Base-by-base conservation (phyloP, 2,329 filamentous ascomycete species). In the Fusarium xyrophilum region DNA sequence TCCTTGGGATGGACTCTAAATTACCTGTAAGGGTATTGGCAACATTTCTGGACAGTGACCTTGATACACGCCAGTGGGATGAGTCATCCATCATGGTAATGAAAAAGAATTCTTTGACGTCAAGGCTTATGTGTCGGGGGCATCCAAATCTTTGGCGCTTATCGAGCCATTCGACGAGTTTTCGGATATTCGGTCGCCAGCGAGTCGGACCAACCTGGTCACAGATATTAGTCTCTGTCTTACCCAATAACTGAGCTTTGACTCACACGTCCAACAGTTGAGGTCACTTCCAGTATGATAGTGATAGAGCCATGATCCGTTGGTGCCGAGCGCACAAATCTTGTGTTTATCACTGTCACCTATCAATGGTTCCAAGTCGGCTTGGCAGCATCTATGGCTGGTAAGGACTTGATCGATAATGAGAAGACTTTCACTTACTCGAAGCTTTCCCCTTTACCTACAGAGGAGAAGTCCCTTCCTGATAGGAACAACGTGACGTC, bases 21-120 rank as follows among this genome's bases (percentile, higher is more conserved):
- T 4, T 30, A 14, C 19, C 7, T n/a, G 14, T 6, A 21, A 10
- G 1, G 1, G 6, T 17, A 12, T 21, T 12, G 19, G 7, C 19
- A 14, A 46, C 7, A 7, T 30, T 9, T 5, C 6, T 17, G 7
- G 28, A 23, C 7, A 47, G 0, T 10, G n/a, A 17, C n/a, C 2
- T 32, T 15, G n/a, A 14, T 2, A 47, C 0, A 2, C 15, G 28
- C 28, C 28, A 47, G 6, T 2, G 0, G 1, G 0, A 0, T 0
- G 15, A 32, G 5, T 33, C 19, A 2, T 47, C 28, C 28, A 47
- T 4, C 28, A 32, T 32, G 15, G 4, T 1, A 2, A 46, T 32
- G 2, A 8, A 46, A 15, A 21, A 46, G n/a, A 4, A 21, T 2
- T 27, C 43, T 12, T 1, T 3, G 5, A 0, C 0, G 3, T n/a